phyloP scores from a whole-genome alignment of 176 grass and related monocot genomes.

The Avena atlantica region DNA sequence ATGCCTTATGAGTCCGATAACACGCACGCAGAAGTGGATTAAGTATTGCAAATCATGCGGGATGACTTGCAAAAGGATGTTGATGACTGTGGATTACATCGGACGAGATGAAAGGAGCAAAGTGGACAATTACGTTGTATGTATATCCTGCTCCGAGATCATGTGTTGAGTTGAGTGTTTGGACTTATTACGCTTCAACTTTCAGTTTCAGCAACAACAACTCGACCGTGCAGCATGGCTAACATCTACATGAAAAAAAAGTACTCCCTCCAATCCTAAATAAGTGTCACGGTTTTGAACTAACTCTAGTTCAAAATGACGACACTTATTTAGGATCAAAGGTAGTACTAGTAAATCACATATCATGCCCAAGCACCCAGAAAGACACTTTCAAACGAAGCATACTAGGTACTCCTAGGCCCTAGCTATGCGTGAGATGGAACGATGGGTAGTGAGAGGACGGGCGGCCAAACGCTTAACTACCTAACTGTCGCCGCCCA shows the following conservation, averaged over 20 bases:
- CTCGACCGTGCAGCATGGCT: neutral
- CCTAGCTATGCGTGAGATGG: neutral
- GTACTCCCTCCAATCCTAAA: too few species aligned
- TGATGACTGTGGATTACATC: conserved; percentile 35
- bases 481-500: conserved; percentile 6
- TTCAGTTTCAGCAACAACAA: neutral
- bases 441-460: neutral
- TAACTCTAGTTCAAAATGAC: too few species aligned
- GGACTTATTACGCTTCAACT: neutral
- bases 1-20: conserved; percentile 21
- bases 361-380: neutral
- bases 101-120: conserved; percentile 28
- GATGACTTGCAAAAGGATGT: conserved; percentile 26
- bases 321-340: too few species aligned
- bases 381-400: neutral
- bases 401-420: neutral
- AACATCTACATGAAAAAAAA: neutral
- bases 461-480: neutral
- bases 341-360: too few species aligned
- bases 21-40: neutral
- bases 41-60: neutral
- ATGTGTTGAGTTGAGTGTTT: neutral
- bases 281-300: too few species aligned
- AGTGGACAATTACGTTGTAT: neutral
- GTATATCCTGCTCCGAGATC: conserved; percentile 1